Evolutionary conservation across 371 early-diverging fungal species (phyloP), one percentile per base, ranked within the genome.

Genomic region (Rhizomucor pusillus): DNA sequence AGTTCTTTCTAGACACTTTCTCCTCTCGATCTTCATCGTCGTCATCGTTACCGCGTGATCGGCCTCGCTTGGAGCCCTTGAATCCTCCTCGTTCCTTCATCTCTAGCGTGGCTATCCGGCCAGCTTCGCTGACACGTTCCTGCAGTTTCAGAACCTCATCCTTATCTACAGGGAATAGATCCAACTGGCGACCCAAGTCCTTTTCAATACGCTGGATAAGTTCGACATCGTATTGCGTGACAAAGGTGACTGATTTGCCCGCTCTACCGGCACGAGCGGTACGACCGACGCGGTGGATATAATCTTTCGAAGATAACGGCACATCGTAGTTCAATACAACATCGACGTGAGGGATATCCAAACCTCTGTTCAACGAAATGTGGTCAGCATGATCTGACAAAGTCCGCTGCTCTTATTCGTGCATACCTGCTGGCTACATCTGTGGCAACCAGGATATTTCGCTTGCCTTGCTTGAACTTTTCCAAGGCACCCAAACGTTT

Each of bases 301-400:
- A 99, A 62, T 92, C 94, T 79, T 97, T 93, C 43, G 87, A 84
- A 52, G 86, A 86, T 50, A 90, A 81, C n/a, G 99, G 99, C 9
- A 98, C 86, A 69, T 98, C 98, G 61, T 93, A 99, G 77, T 99
- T 96, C 62, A 99, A 76, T 7, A 99, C 97, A 34, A 93, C 67
- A 64, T 96, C 97, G 7, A 99, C 98, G 1, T 81, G 62, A n/a
- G 95, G 94, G 63, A 99, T 97, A 85, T 99, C 99, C 59, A 99
- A 72, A 56, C 99, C 99, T 67, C 99, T 81, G 53, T 69, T 43
- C 52, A 47, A 37, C n/a, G n/a, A 33, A 34, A 50, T 9, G 35
- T 47, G 1, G 25, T 25, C 0, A 24, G 33, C 16, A 41, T n/a
- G n/a, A n/a, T n/a, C n/a, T n/a, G n/a, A n/a, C n/a, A n/a, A n/a